Percentiles rank a stretch among this genome's conserved stretches.
phyloP scores from a whole-genome alignment of 805 yeast species.

The Lachancea dasiensis region DNA sequence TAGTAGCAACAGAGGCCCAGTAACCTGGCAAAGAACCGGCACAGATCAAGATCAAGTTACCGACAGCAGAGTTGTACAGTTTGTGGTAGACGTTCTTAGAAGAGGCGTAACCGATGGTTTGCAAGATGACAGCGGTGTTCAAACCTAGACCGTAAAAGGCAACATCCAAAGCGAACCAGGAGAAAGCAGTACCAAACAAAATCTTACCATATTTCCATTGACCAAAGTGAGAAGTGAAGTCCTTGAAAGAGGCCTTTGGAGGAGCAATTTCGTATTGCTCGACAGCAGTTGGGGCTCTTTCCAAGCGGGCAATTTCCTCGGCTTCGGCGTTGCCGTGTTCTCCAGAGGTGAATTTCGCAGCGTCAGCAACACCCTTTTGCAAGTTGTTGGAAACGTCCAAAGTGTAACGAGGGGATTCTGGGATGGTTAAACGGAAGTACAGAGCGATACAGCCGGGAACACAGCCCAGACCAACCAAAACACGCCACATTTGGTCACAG shows the following conservation, averaged over 20 bases:
- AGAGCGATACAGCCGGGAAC: conserved; percentile 81
- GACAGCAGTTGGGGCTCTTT: conserved; percentile 47
- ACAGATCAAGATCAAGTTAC: conserved; percentile 86
- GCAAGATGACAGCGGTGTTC: conserved; percentile 72
- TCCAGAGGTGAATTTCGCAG: conserved; percentile 47
- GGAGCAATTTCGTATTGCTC: conserved; percentile 38
- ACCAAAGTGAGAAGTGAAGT: conserved; percentile 65
- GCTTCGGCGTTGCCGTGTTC: conserved; percentile 46
- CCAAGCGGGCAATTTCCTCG: conserved; percentile 39
- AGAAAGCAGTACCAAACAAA: conserved; percentile 81
- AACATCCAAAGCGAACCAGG: conserved; percentile 87
- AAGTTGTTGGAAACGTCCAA: conserved; percentile 64
- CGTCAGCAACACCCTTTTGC: conserved; percentile 53
- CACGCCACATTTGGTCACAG: conserved; percentile 93
- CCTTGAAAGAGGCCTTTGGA: conserved; percentile 76
- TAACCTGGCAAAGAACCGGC: conserved; percentile 96
- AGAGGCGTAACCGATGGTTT: conserved; percentile 79
- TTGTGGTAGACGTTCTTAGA: conserved; percentile 61
- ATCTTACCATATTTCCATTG: conserved; percentile 87
- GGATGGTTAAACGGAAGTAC: conserved; percentile 89
- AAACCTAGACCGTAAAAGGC: conserved; percentile 87
- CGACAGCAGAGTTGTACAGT: conserved; percentile 76
- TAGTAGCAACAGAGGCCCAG: conserved; percentile 76
- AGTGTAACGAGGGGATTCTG: conserved; percentile 90
- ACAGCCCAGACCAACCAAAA: conserved; percentile 81